These are phyloP conservation scores for Pseudogymnoascus sp. DNA, from an alignment of 2,329 filamentous ascomycete species.

Conservation along the genomic window DNA sequence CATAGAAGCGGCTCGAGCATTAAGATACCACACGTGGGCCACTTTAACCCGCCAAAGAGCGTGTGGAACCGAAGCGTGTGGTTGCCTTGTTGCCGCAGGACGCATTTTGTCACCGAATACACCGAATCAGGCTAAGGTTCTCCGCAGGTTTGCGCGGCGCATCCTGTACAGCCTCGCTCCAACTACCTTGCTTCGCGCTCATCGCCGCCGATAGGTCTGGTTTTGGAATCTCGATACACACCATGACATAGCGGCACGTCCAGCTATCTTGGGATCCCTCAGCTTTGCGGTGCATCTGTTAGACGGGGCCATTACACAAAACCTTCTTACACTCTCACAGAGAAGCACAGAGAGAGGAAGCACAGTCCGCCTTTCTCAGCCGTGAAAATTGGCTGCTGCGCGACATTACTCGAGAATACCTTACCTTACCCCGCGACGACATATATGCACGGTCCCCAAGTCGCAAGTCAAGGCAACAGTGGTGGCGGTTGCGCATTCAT, in stretches of 20 bases:
- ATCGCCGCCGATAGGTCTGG: background rate
- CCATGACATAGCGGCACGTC: background rate
- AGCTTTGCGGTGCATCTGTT: background rate
- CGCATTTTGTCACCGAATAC: background rate
- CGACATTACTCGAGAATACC: background rate
- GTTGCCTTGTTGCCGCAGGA: background rate
- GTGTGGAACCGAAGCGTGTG: background rate
- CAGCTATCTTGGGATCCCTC: background rate
- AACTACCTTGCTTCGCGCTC: background rate
- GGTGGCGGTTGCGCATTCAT: background rate
- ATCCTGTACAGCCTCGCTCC: background rate
- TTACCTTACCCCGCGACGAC: no score
- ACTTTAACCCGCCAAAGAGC: background rate
- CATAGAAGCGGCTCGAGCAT: background rate
- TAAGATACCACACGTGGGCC: background rate
- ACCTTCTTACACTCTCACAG: background rate
- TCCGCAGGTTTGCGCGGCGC: background rate
- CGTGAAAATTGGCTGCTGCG: background rate
- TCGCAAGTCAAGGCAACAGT: background rate
- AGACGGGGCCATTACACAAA: background rate
- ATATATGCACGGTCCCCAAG: background rate
- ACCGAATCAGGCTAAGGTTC: background rate
- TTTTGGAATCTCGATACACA: background rate
- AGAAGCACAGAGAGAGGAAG: background rate
- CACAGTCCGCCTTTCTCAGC: background rate